Conservation (phyloP, 1,139 yeast genomes). For the Lodderomyces margitis region DNA sequence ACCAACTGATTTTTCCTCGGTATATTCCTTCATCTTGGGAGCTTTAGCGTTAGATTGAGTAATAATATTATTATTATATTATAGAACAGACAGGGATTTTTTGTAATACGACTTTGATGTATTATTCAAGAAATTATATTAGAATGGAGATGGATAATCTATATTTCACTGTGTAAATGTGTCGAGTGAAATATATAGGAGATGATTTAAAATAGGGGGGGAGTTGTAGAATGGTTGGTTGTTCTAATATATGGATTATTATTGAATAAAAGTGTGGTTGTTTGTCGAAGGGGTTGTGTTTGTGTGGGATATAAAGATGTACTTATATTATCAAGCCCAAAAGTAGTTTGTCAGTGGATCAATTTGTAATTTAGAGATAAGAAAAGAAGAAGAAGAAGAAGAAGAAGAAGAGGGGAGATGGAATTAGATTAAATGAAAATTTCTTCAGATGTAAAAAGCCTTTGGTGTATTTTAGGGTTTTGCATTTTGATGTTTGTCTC, state of each 20-base stretch:
- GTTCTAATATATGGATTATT: neutral
- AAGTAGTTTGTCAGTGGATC: too few relatives aligned
- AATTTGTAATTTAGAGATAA: neutral
- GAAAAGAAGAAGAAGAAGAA: neutral
- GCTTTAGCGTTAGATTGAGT: too few relatives aligned
- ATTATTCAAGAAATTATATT: neutral
- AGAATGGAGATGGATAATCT: conserved; percentile 12
- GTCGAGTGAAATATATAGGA: conserved; percentile 13
- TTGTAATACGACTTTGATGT: too few relatives aligned
- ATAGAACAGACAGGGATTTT: too few relatives aligned
- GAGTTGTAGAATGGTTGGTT: neutral
- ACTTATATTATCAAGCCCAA: too few relatives aligned
- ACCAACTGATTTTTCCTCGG: conserved; percentile 6
- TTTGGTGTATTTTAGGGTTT: too few relatives aligned
- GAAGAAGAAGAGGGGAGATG: too few relatives aligned
- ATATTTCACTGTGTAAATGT: conserved; percentile 8
- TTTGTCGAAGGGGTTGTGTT: too few relatives aligned
- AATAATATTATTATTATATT: neutral
- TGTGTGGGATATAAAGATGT: neutral
- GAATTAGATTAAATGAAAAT: too few relatives aligned
- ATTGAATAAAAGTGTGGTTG: neutral
- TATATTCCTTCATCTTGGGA: conserved; percentile 5
- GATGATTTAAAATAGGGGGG: conserved; percentile 8
- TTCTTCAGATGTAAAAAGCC: too few relatives aligned
- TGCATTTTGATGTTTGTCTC: too few relatives aligned